Evolutionary conservation across 257 asterid genomes (phyloP), one percentile per base, ranked within the genome.

Genomic region (Rauvolfia tetraphylla): DNA sequence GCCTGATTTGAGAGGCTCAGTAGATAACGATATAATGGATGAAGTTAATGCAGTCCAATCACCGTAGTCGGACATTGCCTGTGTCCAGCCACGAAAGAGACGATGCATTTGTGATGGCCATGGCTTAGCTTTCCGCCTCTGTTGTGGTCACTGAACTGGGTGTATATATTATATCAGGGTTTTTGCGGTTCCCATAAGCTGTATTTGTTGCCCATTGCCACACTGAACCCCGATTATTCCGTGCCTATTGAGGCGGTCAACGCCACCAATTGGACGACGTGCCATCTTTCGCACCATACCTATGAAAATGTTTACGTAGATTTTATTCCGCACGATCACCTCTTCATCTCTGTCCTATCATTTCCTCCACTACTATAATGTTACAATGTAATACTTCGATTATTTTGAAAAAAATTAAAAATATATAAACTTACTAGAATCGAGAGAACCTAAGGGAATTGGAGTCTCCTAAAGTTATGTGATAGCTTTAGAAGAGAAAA

Each of bases 1-100:
- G 18, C 42, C 5, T 62, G 20, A 31, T 6, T 31, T 71, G 25
- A 34, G n/a, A 36, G 27, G 25, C 27, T 33, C 15, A n/a, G 68
- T 27, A 17, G 46, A 25, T 1, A 22, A 23, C 3, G 4, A 68
- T 0, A 69, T 17, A 62, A 18, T 7, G 53, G 36, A 59, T 69
- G 61, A 38, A 74, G 54, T 87, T 67, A 71, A 61, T 71, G 80
- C 73, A 6, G 81, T 77, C 80, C 75, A 77, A 42, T 77, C 63
- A 56, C 15, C 12, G 13, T 77, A 62, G n/a, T 54, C 44, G 4
- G 42, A 31, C 20, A 57, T 42, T 68, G 18, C 38, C 48, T 56
- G 75, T 56, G 71, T 38, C n/a, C 80, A 71, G 65, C 56, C n/a
- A 57, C 14, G 42, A 34, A 66, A 63, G 27, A 13, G 67, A 76